These are phyloP conservation scores for Balakata baccata DNA, from an alignment of 345 rosid species.

Conservation along the genomic window DNA sequence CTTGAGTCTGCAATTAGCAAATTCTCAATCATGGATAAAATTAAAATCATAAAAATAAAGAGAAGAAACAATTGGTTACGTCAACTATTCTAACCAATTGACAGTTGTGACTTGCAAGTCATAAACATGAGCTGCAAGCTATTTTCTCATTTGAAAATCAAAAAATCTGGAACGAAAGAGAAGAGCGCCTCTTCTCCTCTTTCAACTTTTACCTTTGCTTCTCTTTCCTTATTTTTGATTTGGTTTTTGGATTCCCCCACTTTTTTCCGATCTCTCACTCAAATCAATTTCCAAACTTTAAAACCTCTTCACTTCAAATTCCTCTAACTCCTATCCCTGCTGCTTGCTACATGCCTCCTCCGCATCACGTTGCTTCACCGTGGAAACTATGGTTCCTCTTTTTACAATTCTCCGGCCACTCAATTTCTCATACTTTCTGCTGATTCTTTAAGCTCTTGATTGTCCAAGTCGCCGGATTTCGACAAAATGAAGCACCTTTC, in stretches of 20 bases:
- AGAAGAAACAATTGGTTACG: too few relatives aligned
- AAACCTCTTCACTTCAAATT: not conserved
- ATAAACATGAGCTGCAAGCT: too few relatives aligned
- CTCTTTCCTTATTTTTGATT: not conserved
- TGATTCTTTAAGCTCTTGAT: not conserved
- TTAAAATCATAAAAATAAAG: too few relatives aligned
- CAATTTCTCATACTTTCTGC: not conserved
- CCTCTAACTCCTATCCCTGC: not conserved
- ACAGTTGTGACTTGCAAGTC: conserved; percentile 9
- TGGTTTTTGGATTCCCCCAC: not conserved
- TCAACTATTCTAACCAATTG: conserved; percentile 2
- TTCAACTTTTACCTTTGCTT: not conserved
- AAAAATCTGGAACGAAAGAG: not conserved
- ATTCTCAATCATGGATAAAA: not conserved
- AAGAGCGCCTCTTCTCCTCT: not conserved
- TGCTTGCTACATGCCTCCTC: not conserved
- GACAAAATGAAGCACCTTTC: conserved; percentile 19
- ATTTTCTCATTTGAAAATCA: not conserved
- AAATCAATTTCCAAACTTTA: not conserved
- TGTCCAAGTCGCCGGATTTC: conserved; percentile 10
- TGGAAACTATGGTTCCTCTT: conserved; percentile 15
- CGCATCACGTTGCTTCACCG: not conserved
- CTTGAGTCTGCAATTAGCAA: not conserved
- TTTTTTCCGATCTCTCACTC: conserved; percentile 9
- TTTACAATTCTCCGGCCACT: too few relatives aligned